Conservation (phyloP, 495 filamentous ascomycete species). For the Penicillium angulare region DNA sequence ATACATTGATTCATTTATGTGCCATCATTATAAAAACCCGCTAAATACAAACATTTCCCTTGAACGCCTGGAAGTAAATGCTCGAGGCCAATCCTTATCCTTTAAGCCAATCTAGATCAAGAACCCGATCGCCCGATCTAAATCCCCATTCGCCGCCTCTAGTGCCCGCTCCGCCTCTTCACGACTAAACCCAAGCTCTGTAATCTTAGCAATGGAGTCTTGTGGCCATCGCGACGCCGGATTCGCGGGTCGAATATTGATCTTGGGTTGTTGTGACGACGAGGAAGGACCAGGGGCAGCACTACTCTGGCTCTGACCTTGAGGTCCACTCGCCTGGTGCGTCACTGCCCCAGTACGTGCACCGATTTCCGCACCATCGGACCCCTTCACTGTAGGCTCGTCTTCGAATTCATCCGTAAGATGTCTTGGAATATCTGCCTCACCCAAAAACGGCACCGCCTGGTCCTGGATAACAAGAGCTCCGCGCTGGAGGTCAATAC, state of each 20-base stretch:
- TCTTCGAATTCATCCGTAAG: conserved; percentile 64
- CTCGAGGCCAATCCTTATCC: not conserved
- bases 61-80: conserved; percentile 10
- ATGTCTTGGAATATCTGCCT: conserved; percentile 87
- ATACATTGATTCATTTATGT: conserved; percentile 12
- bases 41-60: conserved; percentile 18
- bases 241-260: conserved; percentile 33
- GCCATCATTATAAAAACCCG: conserved; percentile 14
- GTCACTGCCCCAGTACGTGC: conserved; percentile 80
- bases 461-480: conserved; percentile 82
- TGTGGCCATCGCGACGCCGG: conserved; percentile 39
- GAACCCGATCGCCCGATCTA: conserved; percentile 82
- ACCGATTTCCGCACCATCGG: conserved; percentile 82
- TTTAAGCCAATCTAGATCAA: conserved; percentile 61
- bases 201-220: conserved; percentile 59
- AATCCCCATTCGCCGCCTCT: conserved; percentile 77
- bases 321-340: conserved; percentile 45
- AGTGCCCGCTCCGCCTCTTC: conserved; percentile 77
- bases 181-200: conserved; percentile 74
- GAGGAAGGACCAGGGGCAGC: conserved; percentile 3
- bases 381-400: conserved; percentile 84
- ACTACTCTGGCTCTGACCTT: not conserved
- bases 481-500: conserved; percentile 78
- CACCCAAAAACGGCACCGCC: conserved; percentile 85
- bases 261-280: conserved; percentile 22